Conservation (phyloP, 2,329 filamentous ascomycete genomes). For the Pleoardoris graminearum region DNA sequence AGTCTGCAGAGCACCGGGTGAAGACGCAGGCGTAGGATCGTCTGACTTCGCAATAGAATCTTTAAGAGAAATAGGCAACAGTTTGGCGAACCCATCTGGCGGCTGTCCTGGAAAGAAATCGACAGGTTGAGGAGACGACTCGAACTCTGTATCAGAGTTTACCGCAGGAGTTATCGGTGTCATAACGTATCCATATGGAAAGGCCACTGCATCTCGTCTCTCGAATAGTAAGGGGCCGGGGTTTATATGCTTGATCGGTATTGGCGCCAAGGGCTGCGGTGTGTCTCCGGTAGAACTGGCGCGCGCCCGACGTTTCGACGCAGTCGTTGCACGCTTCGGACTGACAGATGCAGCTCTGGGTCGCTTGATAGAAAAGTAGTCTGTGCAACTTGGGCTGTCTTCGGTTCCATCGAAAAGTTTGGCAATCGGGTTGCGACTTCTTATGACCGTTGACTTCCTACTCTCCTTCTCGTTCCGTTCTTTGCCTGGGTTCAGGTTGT, state of each 20-base stretch:
- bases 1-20: not conserved
- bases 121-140: not conserved
- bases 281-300: slow-evolving; percentile 6
- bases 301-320: not conserved
- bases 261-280: slow-evolving; percentile 7
- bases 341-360: not conserved
- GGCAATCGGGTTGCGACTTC: slow-evolving; percentile 20
- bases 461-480: slow-evolving; percentile 7
- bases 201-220: slow-evolving; percentile 9
- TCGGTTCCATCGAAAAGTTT: slow-evolving; percentile 28
- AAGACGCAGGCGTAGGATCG: not conserved
- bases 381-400: not conserved
- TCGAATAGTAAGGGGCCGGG: slow-evolving; percentile 4
- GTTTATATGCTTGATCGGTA: slow-evolving; percentile 7
- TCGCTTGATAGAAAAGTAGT: slow-evolving; percentile 9
- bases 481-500: not conserved
- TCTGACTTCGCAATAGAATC: not conserved
- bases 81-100: not conserved
- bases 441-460: slow-evolving; percentile 14
- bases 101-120: not conserved
- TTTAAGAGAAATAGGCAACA: slow-evolving; percentile 5
- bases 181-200: slow-evolving; percentile 2
- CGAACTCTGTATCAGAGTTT: not conserved
- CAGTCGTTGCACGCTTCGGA: not conserved
- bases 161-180: not conserved